A percentile compares a stretch with the other conserved stretches of the same genome.
These are phyloP conservation scores for Teunomyces tritomae DNA, from an alignment of 805 yeast genomes.

Conservation along the genomic window DNA sequence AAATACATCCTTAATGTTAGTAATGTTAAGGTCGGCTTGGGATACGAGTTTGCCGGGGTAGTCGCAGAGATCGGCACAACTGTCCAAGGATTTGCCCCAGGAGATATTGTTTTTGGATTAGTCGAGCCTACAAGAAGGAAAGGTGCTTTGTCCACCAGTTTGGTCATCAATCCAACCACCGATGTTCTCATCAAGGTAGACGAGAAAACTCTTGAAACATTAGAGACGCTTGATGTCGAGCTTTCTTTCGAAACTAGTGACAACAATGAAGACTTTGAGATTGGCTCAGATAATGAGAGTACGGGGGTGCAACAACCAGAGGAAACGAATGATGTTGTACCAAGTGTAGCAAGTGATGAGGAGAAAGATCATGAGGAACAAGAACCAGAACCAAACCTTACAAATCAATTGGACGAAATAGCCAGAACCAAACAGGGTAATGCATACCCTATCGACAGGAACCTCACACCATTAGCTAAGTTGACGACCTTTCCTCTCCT, in stretches of 20 bases:
- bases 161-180: conserved; percentile 50
- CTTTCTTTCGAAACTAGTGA: conserved; percentile 10
- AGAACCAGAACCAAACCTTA: not conserved
- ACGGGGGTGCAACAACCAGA: conserved; percentile 3
- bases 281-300: conserved; percentile 6
- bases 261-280: conserved; percentile 3
- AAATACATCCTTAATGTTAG: conserved; percentile 51
- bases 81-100: conserved; percentile 41
- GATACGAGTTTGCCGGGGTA: conserved; percentile 67
- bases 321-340: not conserved
- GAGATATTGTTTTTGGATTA: conserved; percentile 66
- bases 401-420: not conserved
- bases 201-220: conserved; percentile 18
- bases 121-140: conserved; percentile 48
- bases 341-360: not conserved
- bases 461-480: conserved; percentile 32
- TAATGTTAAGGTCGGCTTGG: conserved; percentile 59
- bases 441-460: conserved; percentile 10
- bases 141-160: conserved; percentile 59
- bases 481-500: conserved; percentile 30
- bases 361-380: not conserved
- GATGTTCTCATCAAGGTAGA: conserved; percentile 38
- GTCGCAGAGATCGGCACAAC: conserved; percentile 54
- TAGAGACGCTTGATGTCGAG: conserved; percentile 22
- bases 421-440: not conserved